Evolutionary conservation across 805 yeast species (phyloP).

Genomic region (Candida fluviatilis): DNA sequence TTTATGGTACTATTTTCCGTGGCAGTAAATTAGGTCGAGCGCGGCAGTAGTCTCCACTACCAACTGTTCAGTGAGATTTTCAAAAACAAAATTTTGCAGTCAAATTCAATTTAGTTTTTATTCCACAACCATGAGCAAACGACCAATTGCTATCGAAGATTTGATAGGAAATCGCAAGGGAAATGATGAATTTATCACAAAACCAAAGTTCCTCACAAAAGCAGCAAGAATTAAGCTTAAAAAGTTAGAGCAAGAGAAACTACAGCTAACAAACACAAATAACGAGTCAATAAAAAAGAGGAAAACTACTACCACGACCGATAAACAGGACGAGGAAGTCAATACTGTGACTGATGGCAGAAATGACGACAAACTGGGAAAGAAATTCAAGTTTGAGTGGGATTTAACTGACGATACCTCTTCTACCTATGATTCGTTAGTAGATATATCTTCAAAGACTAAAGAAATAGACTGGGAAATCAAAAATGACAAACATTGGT

Average conservation of each 20-base stretch:
- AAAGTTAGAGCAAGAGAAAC: background rate
- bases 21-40: too few relatives aligned
- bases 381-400: constrained; percentile 68
- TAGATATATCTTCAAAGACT: constrained; percentile 10
- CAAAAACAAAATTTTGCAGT: background rate
- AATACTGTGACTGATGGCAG: background rate
- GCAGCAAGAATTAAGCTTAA: constrained; percentile 11
- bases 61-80: too few relatives aligned
- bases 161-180: constrained; percentile 12
- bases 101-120: background rate
- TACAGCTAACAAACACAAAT: too few relatives aligned
- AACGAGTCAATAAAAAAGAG: too few relatives aligned
- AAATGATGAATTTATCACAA: constrained; percentile 1
- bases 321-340: background rate
- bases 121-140: constrained; percentile 13
- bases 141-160: constrained; percentile 25
- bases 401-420: constrained; percentile 63
- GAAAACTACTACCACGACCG: background rate
- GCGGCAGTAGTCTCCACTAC: too few relatives aligned
- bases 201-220: constrained; percentile 20
- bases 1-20: too few relatives aligned
- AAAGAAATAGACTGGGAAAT: constrained; percentile 7
- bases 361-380: constrained; percentile 7
- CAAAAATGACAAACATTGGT: constrained; percentile 51
- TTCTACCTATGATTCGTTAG: constrained; percentile 36